phyloP scores from a whole-genome alignment of 169 alveolate species.

The Theileria orientalis region DNA sequence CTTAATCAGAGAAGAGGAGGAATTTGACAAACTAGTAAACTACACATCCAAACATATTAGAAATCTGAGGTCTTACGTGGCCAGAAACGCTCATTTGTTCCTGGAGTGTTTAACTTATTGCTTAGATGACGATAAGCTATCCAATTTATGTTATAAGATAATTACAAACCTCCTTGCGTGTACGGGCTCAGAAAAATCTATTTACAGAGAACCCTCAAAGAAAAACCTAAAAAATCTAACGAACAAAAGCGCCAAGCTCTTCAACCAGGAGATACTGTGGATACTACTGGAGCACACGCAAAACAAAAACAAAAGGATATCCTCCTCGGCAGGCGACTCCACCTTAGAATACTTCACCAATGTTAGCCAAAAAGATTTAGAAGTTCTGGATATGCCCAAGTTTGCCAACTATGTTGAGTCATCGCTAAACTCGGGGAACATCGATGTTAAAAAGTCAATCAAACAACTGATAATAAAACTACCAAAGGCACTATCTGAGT shows the following conservation, averaged over 20 bases:
- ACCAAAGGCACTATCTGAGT: too few relatives aligned
- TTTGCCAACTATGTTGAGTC: background rate
- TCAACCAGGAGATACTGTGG: conserved; percentile 5
- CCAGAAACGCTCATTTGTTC: conserved; percentile 39
- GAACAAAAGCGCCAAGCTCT: background rate
- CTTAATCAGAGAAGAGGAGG: conserved; percentile 3
- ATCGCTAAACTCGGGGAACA: background rate
- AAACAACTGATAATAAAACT: too few relatives aligned
- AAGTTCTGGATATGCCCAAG: background rate
- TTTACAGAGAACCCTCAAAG: conserved; percentile 37
- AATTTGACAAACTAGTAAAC: conserved; percentile 13
- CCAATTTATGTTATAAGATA: conserved; percentile 6
- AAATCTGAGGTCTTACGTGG: conserved; percentile 52
- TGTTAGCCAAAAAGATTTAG: background rate
- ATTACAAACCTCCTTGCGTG: conserved; percentile 30
- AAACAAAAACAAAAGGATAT: background rate
- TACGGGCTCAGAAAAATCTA: conserved; percentile 44
- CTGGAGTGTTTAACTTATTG: conserved; percentile 6
- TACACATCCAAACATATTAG: conserved; percentile 29
- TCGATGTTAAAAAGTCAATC: background rate
- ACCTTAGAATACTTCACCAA: background rate
- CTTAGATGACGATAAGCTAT: background rate
- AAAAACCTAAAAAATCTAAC: background rate
- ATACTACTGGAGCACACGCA: background rate
- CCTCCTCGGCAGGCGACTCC: background rate